Evolutionary conservation across 1,284 basidiomycete species (phyloP), one percentile per base, ranked within the genome.

Genomic region (Agroathelia rolfsii): DNA sequence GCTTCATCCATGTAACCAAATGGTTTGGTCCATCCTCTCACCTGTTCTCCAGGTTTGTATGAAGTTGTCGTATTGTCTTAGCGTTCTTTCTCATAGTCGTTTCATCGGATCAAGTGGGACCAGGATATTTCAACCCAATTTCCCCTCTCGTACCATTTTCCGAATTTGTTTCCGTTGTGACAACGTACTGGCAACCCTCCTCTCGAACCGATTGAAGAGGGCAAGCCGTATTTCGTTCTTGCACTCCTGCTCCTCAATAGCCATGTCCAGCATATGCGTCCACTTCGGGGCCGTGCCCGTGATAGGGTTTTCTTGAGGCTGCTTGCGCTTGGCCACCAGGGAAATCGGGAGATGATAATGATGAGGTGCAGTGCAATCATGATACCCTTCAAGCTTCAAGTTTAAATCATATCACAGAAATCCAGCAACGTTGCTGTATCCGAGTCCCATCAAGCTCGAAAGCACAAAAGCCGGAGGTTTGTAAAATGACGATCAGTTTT

Each of bases 341-440:
- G 3, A 62, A 56, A 11, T 55, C 58, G 5, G 62, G 52, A 13
- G 50, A 46, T 8, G 44, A 36, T 0, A 38, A 38, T 4, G 30
- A 25, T 13, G 20, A 28, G 8, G 56, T 39, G 42, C 1, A 70
- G 69, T 0, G 76, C 73, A 32, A 64, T 72, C 44, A 84, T 65
- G 41, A 94, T 69, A 9, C 88, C 88, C 49, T 88, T 89, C n/a
- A n/a, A n/a, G n/a, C n/a, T n/a, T n/a, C n/a, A n/a, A n/a, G n/a
- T n/a, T n/a, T n/a, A n/a, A n/a, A n/a, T n/a, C n/a, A 47, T 85
- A 76, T 60, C 89, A 92, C 17, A 96, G 66, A 61, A 87, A 83
- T 1, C 92, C 92, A 0, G 89, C 87, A 19, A 90, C 87, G 48
- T 90, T 90, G 14, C 92, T 92, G 44, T 95, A 94, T 3, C 90